phyloP scores from a whole-genome alignment of 1,284 basidiomycete genomes.

The Apiotrichum montevideense region DNA sequence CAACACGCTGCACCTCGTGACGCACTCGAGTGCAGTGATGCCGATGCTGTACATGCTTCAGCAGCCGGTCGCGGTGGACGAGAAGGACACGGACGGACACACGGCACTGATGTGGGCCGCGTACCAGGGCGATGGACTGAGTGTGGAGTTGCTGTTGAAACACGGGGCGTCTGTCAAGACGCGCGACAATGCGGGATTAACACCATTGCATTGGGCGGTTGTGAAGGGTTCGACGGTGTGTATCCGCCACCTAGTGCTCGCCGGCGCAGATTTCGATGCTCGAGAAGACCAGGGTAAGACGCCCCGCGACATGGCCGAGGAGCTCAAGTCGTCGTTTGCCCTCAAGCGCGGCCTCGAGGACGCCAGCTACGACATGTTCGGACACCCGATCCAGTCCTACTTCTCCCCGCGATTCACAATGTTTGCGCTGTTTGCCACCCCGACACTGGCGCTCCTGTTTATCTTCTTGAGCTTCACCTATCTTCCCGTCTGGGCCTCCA shows the following conservation, averaged over 20 bases:
- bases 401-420: slow-evolving; percentile 64
- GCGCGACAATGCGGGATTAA: slow-evolving; percentile 73
- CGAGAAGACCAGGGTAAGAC: slow-evolving; percentile 83
- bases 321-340: slow-evolving; percentile 81
- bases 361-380: slow-evolving; percentile 47
- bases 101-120: slow-evolving; percentile 98
- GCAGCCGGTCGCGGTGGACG: slow-evolving; percentile 81
- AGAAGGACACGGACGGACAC: slow-evolving; percentile 83
- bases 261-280: slow-evolving; percentile 72
- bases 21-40: slow-evolving; percentile 91
- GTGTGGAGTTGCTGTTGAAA: slow-evolving; percentile 81
- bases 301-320: slow-evolving; percentile 86
- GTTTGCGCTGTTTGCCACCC: slow-evolving; percentile 71
- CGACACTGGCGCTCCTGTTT: slow-evolving; percentile 68
- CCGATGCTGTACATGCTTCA: slow-evolving; percentile 86
- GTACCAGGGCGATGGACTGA: slow-evolving; percentile 88
- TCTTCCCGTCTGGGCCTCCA: slow-evolving; percentile 82
- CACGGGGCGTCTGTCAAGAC: slow-evolving; percentile 75
- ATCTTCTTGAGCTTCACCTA: slow-evolving; percentile 76
- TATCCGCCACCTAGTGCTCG: slow-evolving; percentile 76
- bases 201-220: slow-evolving; percentile 97
- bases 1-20: slow-evolving; percentile 90
- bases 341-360: slow-evolving; percentile 84
- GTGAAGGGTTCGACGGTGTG: slow-evolving; percentile 83
- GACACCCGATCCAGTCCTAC: slow-evolving; percentile 32